Percentiles rank a stretch among this genome's conserved stretches.
Conservation (phyloP, 768 basidiomycete species). For the Strobilomyces dryophilus region DNA sequence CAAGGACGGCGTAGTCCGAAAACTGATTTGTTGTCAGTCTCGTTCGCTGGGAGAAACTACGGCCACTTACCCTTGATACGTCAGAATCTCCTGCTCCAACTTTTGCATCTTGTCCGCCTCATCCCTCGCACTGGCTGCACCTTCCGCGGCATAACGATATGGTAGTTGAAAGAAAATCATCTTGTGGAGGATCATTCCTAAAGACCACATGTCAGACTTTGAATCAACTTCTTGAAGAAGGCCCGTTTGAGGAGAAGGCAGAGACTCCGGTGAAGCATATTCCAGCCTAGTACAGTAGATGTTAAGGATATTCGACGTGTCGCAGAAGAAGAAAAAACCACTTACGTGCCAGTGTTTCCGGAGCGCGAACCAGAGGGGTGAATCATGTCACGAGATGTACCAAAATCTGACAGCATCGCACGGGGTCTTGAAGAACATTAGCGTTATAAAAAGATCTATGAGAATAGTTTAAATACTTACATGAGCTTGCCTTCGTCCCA, state of each 20-base stretch:
- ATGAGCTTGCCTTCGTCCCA: slow-evolving; percentile 85
- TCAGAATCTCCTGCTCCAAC: slow-evolving; percentile 68
- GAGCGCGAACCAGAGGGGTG: slow-evolving; percentile 63
- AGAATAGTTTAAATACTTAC: slow-evolving; percentile 38
- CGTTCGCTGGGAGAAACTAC: not conserved
- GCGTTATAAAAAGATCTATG: not conserved
- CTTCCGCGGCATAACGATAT: slow-evolving; percentile 67
- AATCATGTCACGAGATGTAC: slow-evolving; percentile 90
- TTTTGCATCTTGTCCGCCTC: slow-evolving; percentile 62
- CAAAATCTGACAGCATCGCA: slow-evolving; percentile 95
- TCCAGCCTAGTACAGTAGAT: slow-evolving; percentile 52
- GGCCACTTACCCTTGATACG: slow-evolving; percentile 71
- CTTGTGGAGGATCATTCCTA: slow-evolving; percentile 95
- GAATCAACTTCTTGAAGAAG: slow-evolving; percentile 70
- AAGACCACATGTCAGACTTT: slow-evolving; percentile 94
- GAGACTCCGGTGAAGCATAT: slow-evolving; percentile 85
- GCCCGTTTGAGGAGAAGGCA: slow-evolving; percentile 65
- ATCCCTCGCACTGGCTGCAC: slow-evolving; percentile 46
- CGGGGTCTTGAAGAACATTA: slow-evolving; percentile 54
- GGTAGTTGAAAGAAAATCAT: slow-evolving; percentile 89
- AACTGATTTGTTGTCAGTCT: slow-evolving; percentile 33
- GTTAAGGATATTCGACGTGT: not conserved
- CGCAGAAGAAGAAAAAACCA: slow-evolving; percentile 17
- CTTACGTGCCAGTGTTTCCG: slow-evolving; percentile 94
- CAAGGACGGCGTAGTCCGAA: slow-evolving; percentile 48